These are phyloP conservation scores for Tubosaeta brunneosetosa DNA, from an alignment of 768 basidiomycete genomes.

Conservation along the genomic window DNA sequence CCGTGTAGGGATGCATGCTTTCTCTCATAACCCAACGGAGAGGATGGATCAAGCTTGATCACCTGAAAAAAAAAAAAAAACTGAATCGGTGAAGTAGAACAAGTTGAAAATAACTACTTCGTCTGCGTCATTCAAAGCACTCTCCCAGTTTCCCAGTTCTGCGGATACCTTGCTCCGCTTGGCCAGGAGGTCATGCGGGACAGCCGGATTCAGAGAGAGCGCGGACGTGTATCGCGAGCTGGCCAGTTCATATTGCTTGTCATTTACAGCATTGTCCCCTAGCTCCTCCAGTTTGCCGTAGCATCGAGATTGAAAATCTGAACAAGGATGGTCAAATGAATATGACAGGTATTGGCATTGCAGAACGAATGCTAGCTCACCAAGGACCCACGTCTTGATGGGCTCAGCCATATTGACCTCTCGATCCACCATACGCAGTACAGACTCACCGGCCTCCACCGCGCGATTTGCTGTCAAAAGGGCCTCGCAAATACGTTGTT, in stretches of 20 bases:
- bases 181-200: background rate
- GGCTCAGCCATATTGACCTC: background rate
- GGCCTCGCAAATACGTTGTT: slow-evolving; percentile 3
- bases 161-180: background rate
- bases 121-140: background rate
- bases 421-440: background rate
- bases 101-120: background rate
- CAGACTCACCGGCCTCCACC: background rate
- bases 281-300: background rate
- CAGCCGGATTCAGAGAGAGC: background rate
- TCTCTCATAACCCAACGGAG: background rate
- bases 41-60: background rate
- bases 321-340: background rate
- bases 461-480: background rate
- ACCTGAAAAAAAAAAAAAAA: no score
- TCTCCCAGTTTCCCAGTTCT: background rate
- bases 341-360: background rate
- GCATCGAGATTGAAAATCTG: background rate
- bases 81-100: background rate
- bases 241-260: background rate
- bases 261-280: background rate
- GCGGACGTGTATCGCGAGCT: background rate
- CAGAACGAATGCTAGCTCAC: background rate
- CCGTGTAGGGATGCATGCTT: background rate
- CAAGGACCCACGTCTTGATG: background rate